Evolutionary conservation across 2,329 filamentous ascomycete species (phyloP).

Genomic region (Curvularia lunata): DNA sequence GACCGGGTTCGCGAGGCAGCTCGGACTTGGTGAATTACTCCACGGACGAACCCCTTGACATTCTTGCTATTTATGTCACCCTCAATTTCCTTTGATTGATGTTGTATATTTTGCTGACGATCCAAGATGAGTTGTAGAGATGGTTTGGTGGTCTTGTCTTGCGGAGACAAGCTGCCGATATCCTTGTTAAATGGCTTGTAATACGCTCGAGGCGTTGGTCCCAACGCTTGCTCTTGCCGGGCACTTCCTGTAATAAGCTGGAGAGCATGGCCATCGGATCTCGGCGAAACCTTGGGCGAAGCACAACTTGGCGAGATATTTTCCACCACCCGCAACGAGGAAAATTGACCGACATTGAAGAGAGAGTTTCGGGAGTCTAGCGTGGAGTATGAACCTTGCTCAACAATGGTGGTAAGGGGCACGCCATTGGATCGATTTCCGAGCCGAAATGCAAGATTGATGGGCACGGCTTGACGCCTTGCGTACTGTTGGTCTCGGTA

Average conservation of each 20-base stretch:
- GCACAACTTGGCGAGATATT: constrained; percentile 24
- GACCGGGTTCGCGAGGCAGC: constrained; percentile 29
- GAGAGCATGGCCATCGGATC: constrained; percentile 24
- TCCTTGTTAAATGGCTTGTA: constrained; percentile 10
- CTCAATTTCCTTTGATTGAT: constrained; percentile 12
- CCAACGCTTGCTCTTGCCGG: constrained; percentile 12
- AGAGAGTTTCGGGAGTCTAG: constrained; percentile 45
- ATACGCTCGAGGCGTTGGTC: background rate
- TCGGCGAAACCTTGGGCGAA: constrained; percentile 24
- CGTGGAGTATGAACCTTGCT: constrained; percentile 52
- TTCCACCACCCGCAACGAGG: constrained; percentile 23
- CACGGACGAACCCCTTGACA: constrained; percentile 31
- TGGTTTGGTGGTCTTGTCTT: constrained; percentile 18
- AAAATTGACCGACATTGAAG: constrained; percentile 28
- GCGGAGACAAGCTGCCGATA: constrained; percentile 9
- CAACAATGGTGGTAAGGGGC: constrained; percentile 54
- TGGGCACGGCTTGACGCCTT: constrained; percentile 29
- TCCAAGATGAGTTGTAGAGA: constrained; percentile 11
- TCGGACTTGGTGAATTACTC: constrained; percentile 31
- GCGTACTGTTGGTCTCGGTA: constrained; percentile 23
- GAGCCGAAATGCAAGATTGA: constrained; percentile 35
- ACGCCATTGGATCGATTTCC: constrained; percentile 43
- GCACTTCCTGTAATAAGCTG: constrained; percentile 27
- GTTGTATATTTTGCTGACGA: constrained; percentile 8
- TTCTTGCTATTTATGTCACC: constrained; percentile 16